These are phyloP conservation scores for Pythium pyrilobum DNA, from an alignment of 352 stramenopile genomes.

Conservation along the genomic window DNA sequence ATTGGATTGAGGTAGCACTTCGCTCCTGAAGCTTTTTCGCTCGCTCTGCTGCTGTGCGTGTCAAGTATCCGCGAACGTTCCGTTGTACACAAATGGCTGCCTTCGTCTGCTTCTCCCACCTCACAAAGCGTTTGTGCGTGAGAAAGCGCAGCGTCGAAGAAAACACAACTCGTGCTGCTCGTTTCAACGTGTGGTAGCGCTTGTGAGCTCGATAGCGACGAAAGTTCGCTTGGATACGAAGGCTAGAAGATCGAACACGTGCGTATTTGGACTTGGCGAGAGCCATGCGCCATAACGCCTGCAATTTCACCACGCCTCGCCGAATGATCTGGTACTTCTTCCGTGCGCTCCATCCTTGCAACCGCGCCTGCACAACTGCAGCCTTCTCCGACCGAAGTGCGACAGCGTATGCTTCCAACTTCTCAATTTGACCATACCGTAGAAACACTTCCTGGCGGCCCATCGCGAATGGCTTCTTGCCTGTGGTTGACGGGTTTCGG, in stretches of 20 bases:
- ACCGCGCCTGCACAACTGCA: constrained; percentile 45
- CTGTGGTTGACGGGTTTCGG: neutral
- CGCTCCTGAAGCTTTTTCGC: constrained; percentile 42
- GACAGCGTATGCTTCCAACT: constrained; percentile 46
- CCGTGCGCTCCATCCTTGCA: constrained; percentile 24
- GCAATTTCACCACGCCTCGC: constrained; percentile 28
- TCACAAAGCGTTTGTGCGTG: constrained; percentile 34
- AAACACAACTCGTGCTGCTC: constrained; percentile 32
- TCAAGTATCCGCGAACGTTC: constrained; percentile 46
- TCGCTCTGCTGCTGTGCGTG: constrained; percentile 55
- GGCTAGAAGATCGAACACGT: neutral
- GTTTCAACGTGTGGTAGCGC: constrained; percentile 25
- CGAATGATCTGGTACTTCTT: constrained; percentile 39
- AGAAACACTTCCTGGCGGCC: constrained; percentile 70
- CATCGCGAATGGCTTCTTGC: constrained; percentile 51
- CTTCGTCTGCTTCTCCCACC: constrained; percentile 27
- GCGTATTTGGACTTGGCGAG: neutral
- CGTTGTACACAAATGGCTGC: constrained; percentile 39
- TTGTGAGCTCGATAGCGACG: constrained; percentile 26
- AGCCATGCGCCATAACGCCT: constrained; percentile 55
- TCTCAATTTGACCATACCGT: constrained; percentile 72
- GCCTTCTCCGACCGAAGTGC: constrained; percentile 39
- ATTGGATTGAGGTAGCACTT: constrained; percentile 36
- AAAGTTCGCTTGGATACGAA: constrained; percentile 19
- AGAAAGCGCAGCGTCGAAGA: constrained; percentile 33